phyloP scores from a whole-genome alignment of 2,329 filamentous ascomycete genomes.

The Apiospora arundinis region DNA sequence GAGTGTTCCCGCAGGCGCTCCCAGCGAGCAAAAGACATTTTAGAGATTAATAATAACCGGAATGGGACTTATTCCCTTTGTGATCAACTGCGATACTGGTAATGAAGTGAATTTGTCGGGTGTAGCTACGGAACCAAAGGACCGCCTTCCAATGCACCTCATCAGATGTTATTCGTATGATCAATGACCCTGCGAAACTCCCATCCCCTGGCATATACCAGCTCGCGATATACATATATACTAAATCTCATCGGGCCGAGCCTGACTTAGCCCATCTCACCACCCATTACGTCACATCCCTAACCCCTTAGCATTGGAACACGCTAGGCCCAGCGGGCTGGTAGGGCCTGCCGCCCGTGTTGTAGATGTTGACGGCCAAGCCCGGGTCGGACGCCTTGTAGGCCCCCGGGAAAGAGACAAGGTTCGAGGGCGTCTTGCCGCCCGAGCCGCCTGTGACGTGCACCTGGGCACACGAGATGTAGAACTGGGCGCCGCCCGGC shows the following conservation, averaged over 20 bases:
- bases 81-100: not conserved
- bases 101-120: not conserved
- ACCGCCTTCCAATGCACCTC: not conserved
- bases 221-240: not conserved
- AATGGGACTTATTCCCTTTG: not conserved
- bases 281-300: not conserved
- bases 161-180: not conserved
- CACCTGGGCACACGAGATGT: conserved; percentile 42
- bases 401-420: conserved; percentile 50
- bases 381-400: conserved; percentile 45
- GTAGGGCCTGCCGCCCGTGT: conserved; percentile 28
- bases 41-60: conserved; percentile 5
- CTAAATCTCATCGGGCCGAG: not conserved
- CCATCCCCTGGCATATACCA: not conserved
- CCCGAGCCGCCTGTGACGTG: conserved; percentile 42
- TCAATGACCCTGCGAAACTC: too few species aligned
- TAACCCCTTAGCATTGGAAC: conserved; percentile 21
- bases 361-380: conserved; percentile 52
- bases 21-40: not conserved
- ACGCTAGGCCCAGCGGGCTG: conserved; percentile 24
- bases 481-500: conserved; percentile 45
- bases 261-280: not conserved
- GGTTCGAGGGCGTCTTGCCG: conserved; percentile 38
- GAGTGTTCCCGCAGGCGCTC: not conserved
- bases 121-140: not conserved